Base-by-base conservation (phyloP, 2,329 filamentous ascomycete genomes). In the Paecilomyces sp. region DNA sequence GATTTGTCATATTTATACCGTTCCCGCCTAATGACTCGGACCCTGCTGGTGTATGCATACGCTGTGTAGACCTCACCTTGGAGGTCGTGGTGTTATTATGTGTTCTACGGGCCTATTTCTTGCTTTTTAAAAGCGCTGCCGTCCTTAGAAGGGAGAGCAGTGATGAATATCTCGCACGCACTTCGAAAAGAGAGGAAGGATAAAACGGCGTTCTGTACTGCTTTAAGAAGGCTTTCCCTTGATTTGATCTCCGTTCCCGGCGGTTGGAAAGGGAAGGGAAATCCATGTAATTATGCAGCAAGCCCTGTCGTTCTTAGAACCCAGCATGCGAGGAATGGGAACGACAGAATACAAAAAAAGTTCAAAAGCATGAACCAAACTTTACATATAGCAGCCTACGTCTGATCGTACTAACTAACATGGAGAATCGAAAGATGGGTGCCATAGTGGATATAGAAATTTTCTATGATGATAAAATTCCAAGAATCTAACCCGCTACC, bases 91-190 rank as follows among this genome's bases (percentile, higher is more conserved):
- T 41, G 13, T 41, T 41, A 41, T 41, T 15, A 41, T n/a, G 36
- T 47, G 5, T 47, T 47, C 41, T 33, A 33, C 31, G 41, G 18
- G n/a, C 15, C 41, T 47, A 47, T 47, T 18, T 47, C 7, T 18
- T 47, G 41, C 41, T 22, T 22, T 47, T 47, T 47, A 47, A 47
- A 47, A 22, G 15, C 5, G n/a, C 6, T 33, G 5, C 31, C 31
- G 31, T 11, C 9, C 11, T 8, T 47, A 47, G 15, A n/a, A 47
- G 41, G 41, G 41, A 47, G 7, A 62, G 61, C 55, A 63, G 65
- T 67, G 58, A 50, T 64, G 51, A 52, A 55, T 18, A 24, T 30
- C 54, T 31, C 71, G 63, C 63, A 73, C 73, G 65, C 71, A 74
- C 60, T 67, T 65, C 41, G 62, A 59, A 59, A 68, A 60, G 53